Base-by-base conservation (phyloP, 208 protist genomes). In the Phytomonas sp. region DNA sequence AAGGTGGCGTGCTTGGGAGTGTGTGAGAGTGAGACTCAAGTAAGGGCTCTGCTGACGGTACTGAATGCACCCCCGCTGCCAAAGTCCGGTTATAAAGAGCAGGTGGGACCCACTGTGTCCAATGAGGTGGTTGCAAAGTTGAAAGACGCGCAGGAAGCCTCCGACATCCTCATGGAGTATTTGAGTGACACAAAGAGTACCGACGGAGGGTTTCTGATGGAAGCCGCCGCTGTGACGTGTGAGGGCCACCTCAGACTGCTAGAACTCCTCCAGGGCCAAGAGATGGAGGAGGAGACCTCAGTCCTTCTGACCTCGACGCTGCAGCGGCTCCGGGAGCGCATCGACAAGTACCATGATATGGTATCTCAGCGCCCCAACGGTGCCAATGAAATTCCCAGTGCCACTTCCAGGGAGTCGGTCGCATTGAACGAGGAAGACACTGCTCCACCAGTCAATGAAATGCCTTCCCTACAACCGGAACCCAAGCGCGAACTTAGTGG, bases 1-100 rank as follows among this genome's bases (percentile, higher is more conserved):
- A 91, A 91, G 74, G 77, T 87, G 13, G 74, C 83, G n/a, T 91
- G 83, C 67, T 70, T 92, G 7, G 74, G 70, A 28, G 43, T 71
- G 36, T 95, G 89, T 61, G 79, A 75, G 33, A 89, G 76, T 51
- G 79, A 83, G 37, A 77, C 79, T 20, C 84, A 92, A 72, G 84
- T 86, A 36, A 69, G 74, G 2, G 70, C 81, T 9, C 63, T 95
- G 51, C 78, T 91, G 23, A 83, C 78, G 4, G 74, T 84, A 43
- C 77, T 95, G 2, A 90, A 87, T 74, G 84, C 80, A 17, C 88
- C 85, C 46, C 15, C 74, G 3, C 61, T 64, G 26, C 62, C 40
- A 4, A 46, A 46, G 11, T 46, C 40, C 1, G 15, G 40, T 20
- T 46, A 46, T 20, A 68, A 72, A 67, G 68, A 20, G 67, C 63